Evolutionary conservation across 1,139 yeast species (phyloP), one percentile per base, ranked within the genome.

Genomic region (Petasospora rhodanensis): DNA sequence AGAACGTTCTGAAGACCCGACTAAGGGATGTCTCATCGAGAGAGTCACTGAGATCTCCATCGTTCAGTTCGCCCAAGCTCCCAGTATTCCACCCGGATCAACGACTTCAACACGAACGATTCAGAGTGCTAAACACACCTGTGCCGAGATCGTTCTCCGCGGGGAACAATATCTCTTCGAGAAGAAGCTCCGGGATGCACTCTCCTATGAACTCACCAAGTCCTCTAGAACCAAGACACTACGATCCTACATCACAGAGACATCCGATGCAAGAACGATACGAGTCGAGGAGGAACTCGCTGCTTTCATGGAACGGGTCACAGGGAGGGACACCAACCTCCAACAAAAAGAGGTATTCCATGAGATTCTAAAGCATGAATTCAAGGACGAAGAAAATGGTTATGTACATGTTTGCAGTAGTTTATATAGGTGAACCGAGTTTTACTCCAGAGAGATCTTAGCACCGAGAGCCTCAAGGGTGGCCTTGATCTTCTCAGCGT

Each of bases 391-490:
- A n/a, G n/a, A n/a, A n/a, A n/a, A n/a, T n/a, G 15, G 21, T 16
- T 39, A 34, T 39, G 39, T 38, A 42, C 41, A 38, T 42, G 46
- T n/a, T n/a, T n/a, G n/a, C n/a, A n/a, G n/a, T n/a, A n/a, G n/a
- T n/a, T n/a, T n/a, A n/a, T n/a, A n/a, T n/a, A n/a, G n/a, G n/a
- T n/a, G n/a, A n/a, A n/a, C n/a, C n/a, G n/a, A n/a, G n/a, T n/a
- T 7, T 66, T 78, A 91, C 70, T 91, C 98, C 62, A 91, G 70
- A 41, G 76, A 54, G 54, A 91, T 73, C 75, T 91, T 91, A 49
- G 95, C 98, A 58, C 98, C 98, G 54, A 87, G 76, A 39, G 79
- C 94, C 68, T 91, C 98, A 59, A 93, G 73, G 42, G 95, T 79
- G 46, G 84, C 73, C 73, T 91, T 91, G 61, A 91, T 84, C 74